Evolutionary conservation across 305 asterid genomes (phyloP).

Genomic region (Fraxinus floribunda): DNA sequence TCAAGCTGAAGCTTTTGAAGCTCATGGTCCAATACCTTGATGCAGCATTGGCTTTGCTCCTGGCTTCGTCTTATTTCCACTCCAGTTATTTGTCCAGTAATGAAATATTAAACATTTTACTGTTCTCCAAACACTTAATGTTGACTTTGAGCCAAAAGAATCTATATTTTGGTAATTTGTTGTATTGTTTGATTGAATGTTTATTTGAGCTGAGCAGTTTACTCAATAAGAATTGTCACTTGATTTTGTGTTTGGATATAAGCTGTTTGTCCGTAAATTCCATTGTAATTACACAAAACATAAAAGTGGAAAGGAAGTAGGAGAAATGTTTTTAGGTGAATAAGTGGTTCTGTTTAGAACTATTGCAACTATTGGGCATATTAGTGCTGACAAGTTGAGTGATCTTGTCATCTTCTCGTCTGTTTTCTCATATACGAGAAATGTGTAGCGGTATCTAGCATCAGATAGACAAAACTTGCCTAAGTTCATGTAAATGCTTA

Average conservation of each 20-base stretch:
- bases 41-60: background rate
- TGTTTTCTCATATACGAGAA: background rate
- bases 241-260: background rate
- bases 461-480: background rate
- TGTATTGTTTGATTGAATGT: slow-evolving; percentile 1
- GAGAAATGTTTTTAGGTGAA: background rate
- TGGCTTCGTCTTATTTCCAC: background rate
- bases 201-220: background rate
- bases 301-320: background rate
- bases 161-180: background rate
- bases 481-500: background rate
- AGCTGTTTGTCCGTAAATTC: background rate
- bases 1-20: slow-evolving; percentile 20
- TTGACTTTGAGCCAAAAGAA: background rate
- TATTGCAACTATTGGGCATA: slow-evolving; percentile 3
- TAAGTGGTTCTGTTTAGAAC: background rate
- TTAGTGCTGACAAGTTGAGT: background rate
- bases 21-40: slow-evolving; percentile 16
- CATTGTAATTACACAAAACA: background rate
- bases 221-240: background rate
- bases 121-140: background rate
- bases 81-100: background rate
- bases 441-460: background rate
- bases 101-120: slow-evolving; percentile 5
- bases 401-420: background rate